Evolutionary conservation across 495 filamentous ascomycete genomes (phyloP), one percentile per base, ranked within the genome.

Genomic region (Penicillium ochrochloron): DNA sequence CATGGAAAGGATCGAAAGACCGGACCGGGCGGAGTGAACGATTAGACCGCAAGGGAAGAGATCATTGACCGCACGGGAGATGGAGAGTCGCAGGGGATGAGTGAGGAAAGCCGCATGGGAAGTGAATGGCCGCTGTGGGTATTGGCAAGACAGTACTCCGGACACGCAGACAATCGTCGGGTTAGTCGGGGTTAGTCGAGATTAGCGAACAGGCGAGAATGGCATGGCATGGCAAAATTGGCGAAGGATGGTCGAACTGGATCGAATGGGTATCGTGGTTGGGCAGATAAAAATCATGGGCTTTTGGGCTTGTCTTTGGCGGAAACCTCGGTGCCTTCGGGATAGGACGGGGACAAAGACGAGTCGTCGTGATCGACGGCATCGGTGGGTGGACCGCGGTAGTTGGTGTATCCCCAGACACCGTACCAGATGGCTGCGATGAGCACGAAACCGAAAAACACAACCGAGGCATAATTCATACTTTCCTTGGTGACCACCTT

Each of bases 361-460:
- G 57, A 60, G 7, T 58, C 37, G 39, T 58, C 35, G 35, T 27
- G 60, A 25, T 66, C 71, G 35, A 74, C 59, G 2, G 70, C 67
- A 37, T 74, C 72, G 34, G 70, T 71, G 34, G 71, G 71, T 3
- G 73, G 73, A 15, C 73, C 73, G 3, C 65, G 65, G 63, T 75
- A 73, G 62, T 73, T 73, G 33, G 70, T 37, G 58, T 75, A 83
- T 31, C 89, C 87, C 80, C 86, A 84, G 31, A 84, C 76, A 35
- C 83, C 78, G 75, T 91, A 90, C 86, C 87, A 90, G 10, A 82
- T 72, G 21, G 79, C 74, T 25, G 78, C 73, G 55, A 88, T 82
- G 37, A 71, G 42, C n/a, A 82, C 78, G 63, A 85, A 83, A 1
- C 80, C 82, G 51, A 81, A 77, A 70, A 89, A 88, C n/a, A 87